Percentiles rank a stretch among this genome's conserved stretches.
phyloP scores from a whole-genome alignment of 2,329 filamentous ascomycete species.

The Eutypella sp. region DNA sequence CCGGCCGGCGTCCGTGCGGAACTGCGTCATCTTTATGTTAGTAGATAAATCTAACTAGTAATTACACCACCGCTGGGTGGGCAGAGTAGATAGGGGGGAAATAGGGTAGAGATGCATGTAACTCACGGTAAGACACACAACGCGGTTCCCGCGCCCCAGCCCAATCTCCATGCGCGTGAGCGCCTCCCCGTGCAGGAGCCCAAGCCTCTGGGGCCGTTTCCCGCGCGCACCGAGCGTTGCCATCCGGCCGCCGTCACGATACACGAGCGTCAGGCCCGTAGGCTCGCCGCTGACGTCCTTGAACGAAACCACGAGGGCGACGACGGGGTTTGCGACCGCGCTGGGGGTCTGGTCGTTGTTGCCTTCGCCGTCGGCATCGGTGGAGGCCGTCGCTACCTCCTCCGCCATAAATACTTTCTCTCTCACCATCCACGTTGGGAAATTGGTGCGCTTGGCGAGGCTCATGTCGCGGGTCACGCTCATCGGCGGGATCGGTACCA shows the following conservation, averaged over 20 bases:
- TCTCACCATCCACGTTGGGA: constrained; percentile 7
- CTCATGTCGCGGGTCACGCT: too few relatives aligned
- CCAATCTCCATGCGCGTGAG: constrained; percentile 11
- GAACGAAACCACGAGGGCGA: constrained; percentile 10
- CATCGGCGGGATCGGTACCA: too few relatives aligned
- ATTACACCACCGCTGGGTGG: background rate
- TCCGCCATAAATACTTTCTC: constrained; percentile 13
- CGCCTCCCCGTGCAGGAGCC: constrained; percentile 8
- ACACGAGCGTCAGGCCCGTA: constrained; percentile 12
- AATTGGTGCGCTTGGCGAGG: background rate
- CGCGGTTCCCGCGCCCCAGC: constrained; percentile 4
- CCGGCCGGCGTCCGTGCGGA: constrained; percentile 7
- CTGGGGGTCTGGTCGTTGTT: too few relatives aligned
- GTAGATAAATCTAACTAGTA: background rate
- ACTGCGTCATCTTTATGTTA: background rate
- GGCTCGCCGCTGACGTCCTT: constrained; percentile 10
- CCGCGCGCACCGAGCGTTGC: constrained; percentile 9
- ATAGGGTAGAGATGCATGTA: too few relatives aligned
- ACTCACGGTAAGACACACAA: constrained; percentile 13
- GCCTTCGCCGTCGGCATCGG: too few relatives aligned
- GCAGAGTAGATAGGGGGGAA: background rate
- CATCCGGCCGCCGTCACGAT: constrained; percentile 6
- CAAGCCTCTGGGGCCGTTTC: constrained; percentile 1
- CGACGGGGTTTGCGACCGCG: constrained; percentile 8
- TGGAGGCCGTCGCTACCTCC: constrained; percentile 2